Percentiles rank a stretch among this genome's conserved stretches.
Evolutionary conservation across 106 monocot genomes (phyloP).

Genomic region (Vanilla planifolia): DNA sequence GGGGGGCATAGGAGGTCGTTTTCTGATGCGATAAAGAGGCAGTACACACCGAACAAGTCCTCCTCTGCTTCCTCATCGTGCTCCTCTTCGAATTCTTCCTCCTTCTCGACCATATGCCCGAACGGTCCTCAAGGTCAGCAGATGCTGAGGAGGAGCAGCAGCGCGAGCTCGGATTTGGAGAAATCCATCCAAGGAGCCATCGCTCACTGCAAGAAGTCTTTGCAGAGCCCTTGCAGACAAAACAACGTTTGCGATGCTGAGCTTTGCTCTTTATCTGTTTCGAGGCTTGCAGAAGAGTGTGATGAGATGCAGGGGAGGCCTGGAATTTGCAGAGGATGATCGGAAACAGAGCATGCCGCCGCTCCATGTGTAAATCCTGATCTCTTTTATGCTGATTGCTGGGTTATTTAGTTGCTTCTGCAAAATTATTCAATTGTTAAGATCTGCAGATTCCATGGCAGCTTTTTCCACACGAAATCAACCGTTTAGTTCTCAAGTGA

Average conservation of each 20-base stretch:
- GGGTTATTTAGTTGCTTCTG: no score
- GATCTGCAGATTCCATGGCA: no score
- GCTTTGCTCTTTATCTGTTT: conserved; percentile 21
- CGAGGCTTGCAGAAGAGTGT: conserved; percentile 27
- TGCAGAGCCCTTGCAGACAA: conserved; percentile 28
- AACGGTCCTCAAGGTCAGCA: conserved; percentile 7
- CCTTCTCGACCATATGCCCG: conserved; percentile 27
- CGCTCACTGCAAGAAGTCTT: conserved; percentile 83
- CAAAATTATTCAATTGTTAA: no score
- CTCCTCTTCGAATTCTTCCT: conserved; percentile 46
- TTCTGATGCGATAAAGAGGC: conserved; percentile 36
- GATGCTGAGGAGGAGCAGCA: conserved; percentile 56
- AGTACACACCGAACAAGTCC: conserved; percentile 20
- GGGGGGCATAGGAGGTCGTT: conserved; percentile 47
- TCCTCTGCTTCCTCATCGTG: conserved; percentile 34
- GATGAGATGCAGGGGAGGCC: conserved; percentile 10
- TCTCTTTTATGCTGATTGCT: no score
- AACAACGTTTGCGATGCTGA: conserved; percentile 60
- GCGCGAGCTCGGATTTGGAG: conserved; percentile 66
- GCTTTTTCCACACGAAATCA: no score
- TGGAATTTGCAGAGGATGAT: conserved; percentile 11
- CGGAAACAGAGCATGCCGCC: not conserved
- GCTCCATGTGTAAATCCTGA: no score
- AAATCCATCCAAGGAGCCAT: conserved; percentile 76
- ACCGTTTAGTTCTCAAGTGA: no score